phyloP scores from a whole-genome alignment of 208 protist genomes.

The Leishmania guyanensis region DNA sequence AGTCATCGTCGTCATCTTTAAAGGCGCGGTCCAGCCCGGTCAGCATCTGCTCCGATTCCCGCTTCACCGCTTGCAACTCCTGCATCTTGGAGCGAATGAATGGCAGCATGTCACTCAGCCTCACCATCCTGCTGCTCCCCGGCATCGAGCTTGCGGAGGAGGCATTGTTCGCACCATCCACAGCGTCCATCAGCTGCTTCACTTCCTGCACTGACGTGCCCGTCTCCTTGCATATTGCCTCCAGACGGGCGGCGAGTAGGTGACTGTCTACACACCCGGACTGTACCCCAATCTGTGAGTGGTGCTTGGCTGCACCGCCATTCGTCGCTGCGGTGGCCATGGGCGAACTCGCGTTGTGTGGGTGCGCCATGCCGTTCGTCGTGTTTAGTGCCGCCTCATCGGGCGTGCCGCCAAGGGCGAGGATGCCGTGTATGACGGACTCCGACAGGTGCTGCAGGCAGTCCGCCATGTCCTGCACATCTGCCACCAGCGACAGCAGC shows the following conservation, averaged over 20 bases:
- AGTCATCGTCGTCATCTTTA: constrained; percentile 39
- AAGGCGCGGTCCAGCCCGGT: constrained; percentile 39
- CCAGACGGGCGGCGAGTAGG: constrained; percentile 23
- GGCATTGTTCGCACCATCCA: constrained; percentile 4
- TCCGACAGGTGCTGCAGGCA: constrained; percentile 28
- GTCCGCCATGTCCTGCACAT: constrained; percentile 28
- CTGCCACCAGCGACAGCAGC: constrained; percentile 17
- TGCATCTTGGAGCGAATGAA: constrained; percentile 37
- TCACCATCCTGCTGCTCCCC: constrained; percentile 3
- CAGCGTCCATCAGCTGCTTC: constrained; percentile 30
- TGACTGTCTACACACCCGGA: constrained; percentile 3
- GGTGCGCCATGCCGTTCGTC: neutral
- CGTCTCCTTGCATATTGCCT: constrained; percentile 36
- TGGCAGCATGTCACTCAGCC: constrained; percentile 39
- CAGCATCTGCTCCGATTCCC: constrained; percentile 45
- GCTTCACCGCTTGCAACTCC: constrained; percentile 43
- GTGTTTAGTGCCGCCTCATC: neutral
- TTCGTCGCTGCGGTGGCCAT: constrained; percentile 1
- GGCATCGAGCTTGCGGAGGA: neutral
- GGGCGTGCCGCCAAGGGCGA: constrained; percentile 21
- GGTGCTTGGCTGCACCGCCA: neutral
- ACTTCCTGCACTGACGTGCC: constrained; percentile 46
- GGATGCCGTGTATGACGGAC: constrained; percentile 33
- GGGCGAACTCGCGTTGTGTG: constrained; percentile 6
- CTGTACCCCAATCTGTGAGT: neutral